Evolutionary conservation across 805 yeast genomes (phyloP), one percentile per base, ranked within the genome.

Genomic region (Starmerella cellae): DNA sequence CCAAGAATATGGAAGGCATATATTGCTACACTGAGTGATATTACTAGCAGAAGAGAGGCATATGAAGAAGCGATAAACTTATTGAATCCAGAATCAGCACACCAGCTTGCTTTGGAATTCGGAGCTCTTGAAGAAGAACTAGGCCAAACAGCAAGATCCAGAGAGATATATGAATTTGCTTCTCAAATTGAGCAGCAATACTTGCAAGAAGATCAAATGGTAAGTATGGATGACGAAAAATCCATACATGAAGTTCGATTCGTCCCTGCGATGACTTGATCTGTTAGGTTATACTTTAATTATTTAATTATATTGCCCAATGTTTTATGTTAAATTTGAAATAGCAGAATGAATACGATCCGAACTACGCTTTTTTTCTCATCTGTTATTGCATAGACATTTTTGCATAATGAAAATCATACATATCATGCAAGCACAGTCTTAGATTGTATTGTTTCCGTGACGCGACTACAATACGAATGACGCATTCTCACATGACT

Each of bases 101-200:
- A 69, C 2, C 54, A 57, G 18, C 59, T 82, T 38, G 62, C 76
- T 4, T 50, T 67, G 8, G 68, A 69, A 2, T 82, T 80, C 57
- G 62, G 55, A n/a, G 38, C 34, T 5, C 52, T 76, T 39, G 96
- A 88, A 58, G 55, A 61, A 3, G 50, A 53, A 17, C 57, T 69
- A 6, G 68, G 69, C 3, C 82, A 83, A 48, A 56, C 64, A 16
- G 63, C 59, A 4, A 62, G 95, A 38, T 84, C 75, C 0, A 68
- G 95, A 39, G 74, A 71, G 10, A 57, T 88, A 5, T 69, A 71
- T 48, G 68, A 65, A 42, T 79, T 71, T 55, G 76, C 77, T 3
- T 31, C 32, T 21, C 29, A 19, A 3, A 11, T 20, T 8, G 28
- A 24, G 28, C 28, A 24, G 13, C 28, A 24, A 24, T 24, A 9